A percentile compares a stretch with the other conserved stretches of the same genome.
Evolutionary conservation across 176 grass and related monocot genomes (phyloP).

Genomic region (Poa pratensis): DNA sequence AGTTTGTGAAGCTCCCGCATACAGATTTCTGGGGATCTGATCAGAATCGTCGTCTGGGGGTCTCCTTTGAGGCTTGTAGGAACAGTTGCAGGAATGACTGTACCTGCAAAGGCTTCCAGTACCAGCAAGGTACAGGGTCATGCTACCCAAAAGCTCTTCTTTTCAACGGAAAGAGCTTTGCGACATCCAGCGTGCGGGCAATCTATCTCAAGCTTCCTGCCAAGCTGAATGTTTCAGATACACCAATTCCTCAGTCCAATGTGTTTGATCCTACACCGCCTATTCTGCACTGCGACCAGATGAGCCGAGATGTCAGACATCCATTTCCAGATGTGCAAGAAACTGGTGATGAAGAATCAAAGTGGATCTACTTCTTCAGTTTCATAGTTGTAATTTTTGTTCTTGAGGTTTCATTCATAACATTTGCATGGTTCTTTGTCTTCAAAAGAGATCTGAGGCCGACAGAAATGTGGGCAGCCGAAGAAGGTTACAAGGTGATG

Average conservation of each 20-base stretch:
- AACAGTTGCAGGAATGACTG: slow-evolving; percentile 14
- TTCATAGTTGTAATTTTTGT: slow-evolving; percentile 39
- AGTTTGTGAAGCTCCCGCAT: not conserved
- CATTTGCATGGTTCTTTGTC: slow-evolving; percentile 48
- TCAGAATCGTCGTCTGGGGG: not conserved
- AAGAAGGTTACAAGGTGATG: slow-evolving; percentile 47
- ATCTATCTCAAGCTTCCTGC: slow-evolving; percentile 20
- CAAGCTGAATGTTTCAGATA: slow-evolving; percentile 23
- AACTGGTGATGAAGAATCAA: slow-evolving; percentile 16
- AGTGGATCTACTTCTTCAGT: slow-evolving; percentile 53
- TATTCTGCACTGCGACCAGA: slow-evolving; percentile 1
- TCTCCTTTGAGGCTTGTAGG: not conserved
- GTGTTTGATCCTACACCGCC: slow-evolving; percentile 1
- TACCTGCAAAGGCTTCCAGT: slow-evolving; percentile 42
- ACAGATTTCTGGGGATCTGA: slow-evolving; percentile 33
- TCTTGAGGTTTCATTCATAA: slow-evolving; percentile 42
- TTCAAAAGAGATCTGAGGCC: slow-evolving; percentile 17
- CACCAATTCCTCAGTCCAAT: slow-evolving; percentile 10
- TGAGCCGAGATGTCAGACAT: not conserved
- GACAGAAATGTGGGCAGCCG: slow-evolving; percentile 21
- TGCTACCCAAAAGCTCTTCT: slow-evolving; percentile 45
- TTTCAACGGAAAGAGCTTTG: slow-evolving; percentile 36
- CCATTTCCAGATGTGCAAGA: slow-evolving; percentile 24
- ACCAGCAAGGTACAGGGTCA: not conserved
- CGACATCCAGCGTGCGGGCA: not conserved